Percentiles rank a stretch among this genome's conserved stretches.
Evolutionary conservation across 495 filamentous ascomycete species (phyloP).

Genomic region (Chaetomium fimeti): DNA sequence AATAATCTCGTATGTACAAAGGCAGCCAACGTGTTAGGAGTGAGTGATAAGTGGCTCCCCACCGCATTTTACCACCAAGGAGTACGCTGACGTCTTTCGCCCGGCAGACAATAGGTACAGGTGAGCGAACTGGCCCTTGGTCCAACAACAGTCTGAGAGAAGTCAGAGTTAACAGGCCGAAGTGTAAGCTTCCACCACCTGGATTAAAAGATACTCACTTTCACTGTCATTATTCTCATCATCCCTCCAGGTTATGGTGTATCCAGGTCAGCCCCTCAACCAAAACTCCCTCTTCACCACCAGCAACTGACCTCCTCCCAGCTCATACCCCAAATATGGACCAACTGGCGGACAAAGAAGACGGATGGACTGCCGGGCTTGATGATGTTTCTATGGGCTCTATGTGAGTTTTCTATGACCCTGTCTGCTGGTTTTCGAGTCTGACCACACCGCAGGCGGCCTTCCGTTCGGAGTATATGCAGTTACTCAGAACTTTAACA

Average conservation of each 20-base stretch:
- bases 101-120: conserved; percentile 46
- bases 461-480: conserved; percentile 49
- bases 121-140: conserved; percentile 23
- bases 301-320: conserved; percentile 19
- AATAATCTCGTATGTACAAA: conserved; percentile 14
- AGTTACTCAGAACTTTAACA: conserved; percentile 64
- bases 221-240: neutral
- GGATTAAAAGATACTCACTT: neutral
- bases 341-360: conserved; percentile 66
- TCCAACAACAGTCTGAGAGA: neutral
- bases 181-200: conserved; percentile 21
- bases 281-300: too few relatives aligned
- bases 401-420: conserved; percentile 46
- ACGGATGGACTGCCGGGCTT: conserved; percentile 68
- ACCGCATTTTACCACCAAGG: neutral
- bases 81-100: neutral
- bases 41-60: conserved; percentile 27
- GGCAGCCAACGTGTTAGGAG: conserved; percentile 53
- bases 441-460: conserved; percentile 37
- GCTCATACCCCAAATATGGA: conserved; percentile 60
- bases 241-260: conserved; percentile 45
- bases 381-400: conserved; percentile 77
- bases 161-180: neutral
- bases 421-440: neutral
- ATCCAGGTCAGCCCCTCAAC: conserved; percentile 42